These are phyloP conservation scores for Coemansia sp. DNA, from an alignment of 192 early-diverging fungal species.

Conservation along the genomic window DNA sequence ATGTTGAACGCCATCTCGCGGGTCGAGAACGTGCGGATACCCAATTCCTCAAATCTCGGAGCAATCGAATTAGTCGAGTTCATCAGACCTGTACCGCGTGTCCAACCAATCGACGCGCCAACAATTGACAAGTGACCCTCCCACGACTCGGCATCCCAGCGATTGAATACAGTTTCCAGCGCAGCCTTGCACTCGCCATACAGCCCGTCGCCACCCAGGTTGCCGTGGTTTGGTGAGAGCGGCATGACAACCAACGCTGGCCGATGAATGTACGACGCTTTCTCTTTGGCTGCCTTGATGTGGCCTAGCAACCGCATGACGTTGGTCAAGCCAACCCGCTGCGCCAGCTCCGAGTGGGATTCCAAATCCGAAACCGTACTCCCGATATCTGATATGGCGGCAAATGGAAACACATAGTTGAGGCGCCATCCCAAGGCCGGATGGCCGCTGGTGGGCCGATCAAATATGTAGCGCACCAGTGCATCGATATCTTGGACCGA, in stretches of 20 bases:
- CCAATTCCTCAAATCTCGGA: conserved; percentile 73
- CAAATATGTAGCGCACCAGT: conserved; percentile 79
- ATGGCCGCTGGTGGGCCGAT: conserved; percentile 54
- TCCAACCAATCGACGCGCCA: conserved; percentile 94
- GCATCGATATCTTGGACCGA: conserved; percentile 74
- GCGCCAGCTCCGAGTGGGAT: conserved; percentile 81
- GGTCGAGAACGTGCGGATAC: conserved; percentile 82
- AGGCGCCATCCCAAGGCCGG: conserved; percentile 75
- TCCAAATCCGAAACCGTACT: conserved; percentile 76
- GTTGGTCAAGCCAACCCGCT: conserved; percentile 92
- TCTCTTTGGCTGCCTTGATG: conserved; percentile 77
- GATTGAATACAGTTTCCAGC: conserved; percentile 83
- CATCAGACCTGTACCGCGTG: conserved; percentile 93
- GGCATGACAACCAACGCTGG: conserved; percentile 82
- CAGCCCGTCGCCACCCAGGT: conserved; percentile 86
- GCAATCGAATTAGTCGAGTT: conserved; percentile 78
- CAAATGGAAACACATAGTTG: conserved; percentile 91
- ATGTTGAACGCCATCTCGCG: conserved; percentile 95
- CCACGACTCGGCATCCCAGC: conserved; percentile 89
- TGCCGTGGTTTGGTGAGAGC: conserved; percentile 92
- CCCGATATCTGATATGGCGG: conserved; percentile 81
- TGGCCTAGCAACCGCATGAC: conserved; percentile 75
- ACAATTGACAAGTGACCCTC: conserved; percentile 75
- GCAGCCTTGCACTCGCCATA: conserved; percentile 91
- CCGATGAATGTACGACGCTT: conserved; percentile 60